Percentiles rank a stretch among this genome's conserved stretches.
phyloP scores from a whole-genome alignment of 208 protist genomes.

The Porcisia hertigi region DNA sequence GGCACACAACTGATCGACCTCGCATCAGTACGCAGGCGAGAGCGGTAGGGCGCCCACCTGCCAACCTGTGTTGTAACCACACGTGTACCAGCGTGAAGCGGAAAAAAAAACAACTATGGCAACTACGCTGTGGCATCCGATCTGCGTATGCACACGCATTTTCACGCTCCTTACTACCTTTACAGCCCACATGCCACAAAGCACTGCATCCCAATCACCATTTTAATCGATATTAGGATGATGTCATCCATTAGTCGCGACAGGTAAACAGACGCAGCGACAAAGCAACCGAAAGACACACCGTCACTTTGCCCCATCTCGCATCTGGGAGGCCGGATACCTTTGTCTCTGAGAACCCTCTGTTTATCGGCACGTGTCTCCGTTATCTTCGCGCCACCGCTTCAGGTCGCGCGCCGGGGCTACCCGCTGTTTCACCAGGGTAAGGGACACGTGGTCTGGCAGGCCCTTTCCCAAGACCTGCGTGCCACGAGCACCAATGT shows the following conservation, averaged over 20 bases:
- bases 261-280: background rate
- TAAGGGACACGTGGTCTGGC: conserved; percentile 70
- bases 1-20: background rate
- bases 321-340: background rate
- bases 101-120: background rate
- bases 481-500: conserved; percentile 68
- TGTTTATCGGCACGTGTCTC: background rate
- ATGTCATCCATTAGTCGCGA: background rate
- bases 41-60: background rate
- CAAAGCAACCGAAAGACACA: background rate
- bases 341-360: background rate
- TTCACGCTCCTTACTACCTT: background rate
- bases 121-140: background rate
- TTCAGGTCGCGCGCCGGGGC: conserved; percentile 1
- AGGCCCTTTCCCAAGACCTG: conserved; percentile 57
- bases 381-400: conserved; percentile 5
- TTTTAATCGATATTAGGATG: background rate
- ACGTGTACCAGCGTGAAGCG: background rate
- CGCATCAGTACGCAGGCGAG: background rate
- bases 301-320: background rate
- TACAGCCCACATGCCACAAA: background rate
- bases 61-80: background rate
- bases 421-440: conserved; percentile 61
- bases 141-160: background rate
- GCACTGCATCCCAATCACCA: background rate